These are phyloP conservation scores for Sugiyamaella neomexicana DNA, from an alignment of 1,139 yeast genomes.

Conservation along the genomic window DNA sequence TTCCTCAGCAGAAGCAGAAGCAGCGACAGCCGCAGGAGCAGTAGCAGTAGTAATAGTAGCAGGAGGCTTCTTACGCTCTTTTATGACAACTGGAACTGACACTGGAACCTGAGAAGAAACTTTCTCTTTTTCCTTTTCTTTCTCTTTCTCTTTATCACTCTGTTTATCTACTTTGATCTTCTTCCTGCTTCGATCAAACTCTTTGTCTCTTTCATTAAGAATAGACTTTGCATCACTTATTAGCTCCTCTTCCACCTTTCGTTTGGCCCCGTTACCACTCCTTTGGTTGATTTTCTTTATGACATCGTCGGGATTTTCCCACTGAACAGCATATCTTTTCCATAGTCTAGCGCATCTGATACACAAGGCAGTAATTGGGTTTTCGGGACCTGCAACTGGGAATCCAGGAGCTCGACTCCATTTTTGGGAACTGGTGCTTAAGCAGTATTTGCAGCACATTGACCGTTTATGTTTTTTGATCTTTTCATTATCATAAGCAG, in stretches of 20 bases:
- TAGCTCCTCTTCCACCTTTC: constrained; percentile 70
- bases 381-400: constrained; percentile 43
- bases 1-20: not conserved
- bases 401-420: constrained; percentile 78
- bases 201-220: constrained; percentile 49
- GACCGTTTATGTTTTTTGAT: constrained; percentile 42
- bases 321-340: constrained; percentile 86
- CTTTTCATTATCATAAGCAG: constrained; percentile 60
- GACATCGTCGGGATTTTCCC: constrained; percentile 81
- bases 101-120: not conserved
- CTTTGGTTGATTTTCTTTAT: constrained; percentile 51
- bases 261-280: constrained; percentile 55
- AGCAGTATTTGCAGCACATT: constrained; percentile 67
- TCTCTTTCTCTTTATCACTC: constrained; percentile 15
- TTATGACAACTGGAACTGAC: not conserved
- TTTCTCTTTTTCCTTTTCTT: constrained; percentile 21
- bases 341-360: constrained; percentile 84
- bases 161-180: constrained; percentile 25
- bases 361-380: constrained; percentile 61
- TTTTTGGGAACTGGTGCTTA: constrained; percentile 51
- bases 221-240: constrained; percentile 64
- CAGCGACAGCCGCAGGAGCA: too few relatives aligned
- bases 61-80: constrained; percentile 2
- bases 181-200: constrained; percentile 31
- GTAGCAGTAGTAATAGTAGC: not conserved